Evolutionary conservation across 331 rosid genomes (phyloP).

Genomic region (Quercus lobata): DNA sequence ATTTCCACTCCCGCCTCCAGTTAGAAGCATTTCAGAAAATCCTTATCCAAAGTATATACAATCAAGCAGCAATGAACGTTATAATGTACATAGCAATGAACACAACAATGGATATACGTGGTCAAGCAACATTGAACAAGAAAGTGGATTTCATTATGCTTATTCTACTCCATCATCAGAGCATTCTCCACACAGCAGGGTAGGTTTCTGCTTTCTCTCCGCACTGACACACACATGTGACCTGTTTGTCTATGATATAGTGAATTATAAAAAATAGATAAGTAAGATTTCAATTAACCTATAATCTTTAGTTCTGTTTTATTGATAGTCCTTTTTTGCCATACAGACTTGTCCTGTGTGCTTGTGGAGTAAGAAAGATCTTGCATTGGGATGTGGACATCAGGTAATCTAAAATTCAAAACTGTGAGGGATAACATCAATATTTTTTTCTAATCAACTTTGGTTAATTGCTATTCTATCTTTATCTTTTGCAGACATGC

Average conservation of each 20-base stretch:
- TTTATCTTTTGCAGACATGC: slow-evolving; percentile 14
- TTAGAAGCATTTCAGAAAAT: not conserved
- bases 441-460: not conserved
- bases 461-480: not conserved
- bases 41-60: not conserved
- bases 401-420: slow-evolving; percentile 5
- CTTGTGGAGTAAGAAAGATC: slow-evolving; percentile 9
- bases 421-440: not conserved
- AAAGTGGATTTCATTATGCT: not conserved
- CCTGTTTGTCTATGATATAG: not conserved
- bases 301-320: not conserved
- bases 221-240: not conserved
- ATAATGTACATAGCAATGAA: not conserved
- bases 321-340: not conserved
- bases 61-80: not conserved
- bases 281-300: not conserved
- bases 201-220: not conserved
- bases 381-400: slow-evolving; percentile 24
- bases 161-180: not conserved
- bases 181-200: not conserved
- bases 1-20: slow-evolving; percentile 21
- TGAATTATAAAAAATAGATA: too few relatives aligned
- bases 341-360: slow-evolving; percentile 20
- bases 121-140: too few relatives aligned
- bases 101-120: not conserved